Evolutionary conservation across 2,329 filamentous ascomycete species (phyloP).

Genomic region (Exophiala dermatitidis): DNA sequence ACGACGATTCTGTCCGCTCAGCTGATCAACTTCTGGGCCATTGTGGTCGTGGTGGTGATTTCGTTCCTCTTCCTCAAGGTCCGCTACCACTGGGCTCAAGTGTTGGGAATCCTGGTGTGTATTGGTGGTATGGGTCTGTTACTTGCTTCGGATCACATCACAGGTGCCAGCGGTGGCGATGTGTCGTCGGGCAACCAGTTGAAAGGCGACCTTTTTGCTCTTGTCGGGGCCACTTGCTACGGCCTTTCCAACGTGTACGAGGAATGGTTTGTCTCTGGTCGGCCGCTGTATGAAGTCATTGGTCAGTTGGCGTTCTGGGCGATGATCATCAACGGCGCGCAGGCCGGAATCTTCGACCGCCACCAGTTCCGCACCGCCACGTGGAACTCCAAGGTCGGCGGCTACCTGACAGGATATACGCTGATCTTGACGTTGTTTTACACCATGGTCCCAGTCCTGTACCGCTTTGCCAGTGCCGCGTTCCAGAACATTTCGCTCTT

Average conservation of each 20-base stretch:
- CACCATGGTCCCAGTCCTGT: conserved; percentile 73
- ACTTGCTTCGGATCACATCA: conserved; percentile 80
- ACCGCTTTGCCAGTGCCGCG: conserved; percentile 82
- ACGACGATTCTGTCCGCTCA: conserved; percentile 89
- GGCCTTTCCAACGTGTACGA: conserved; percentile 86
- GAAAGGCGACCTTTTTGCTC: conserved; percentile 87
- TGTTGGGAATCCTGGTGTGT: conserved; percentile 79
- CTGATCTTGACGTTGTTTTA: conserved; percentile 79
- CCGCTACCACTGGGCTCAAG: conserved; percentile 81
- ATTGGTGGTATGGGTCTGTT: conserved; percentile 86
- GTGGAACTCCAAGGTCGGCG: conserved; percentile 62
- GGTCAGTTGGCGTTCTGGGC: conserved; percentile 85
- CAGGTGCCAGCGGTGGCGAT: conserved; percentile 60
- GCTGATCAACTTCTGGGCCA: conserved; percentile 98
- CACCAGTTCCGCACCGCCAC: conserved; percentile 56
- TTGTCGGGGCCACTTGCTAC: conserved; percentile 85
- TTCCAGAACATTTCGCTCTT: conserved; percentile 96
- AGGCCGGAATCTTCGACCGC: conserved; percentile 88
- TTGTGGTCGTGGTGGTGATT: conserved; percentile 79
- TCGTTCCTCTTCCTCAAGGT: conserved; percentile 78
- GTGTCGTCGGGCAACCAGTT: conserved; percentile 55
- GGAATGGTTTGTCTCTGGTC: conserved; percentile 83
- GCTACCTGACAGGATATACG: conserved; percentile 87
- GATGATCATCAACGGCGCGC: conserved; percentile 82
- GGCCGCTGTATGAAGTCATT: conserved; percentile 86